Evolutionary conservation across 257 asterid genomes (phyloP).

Genomic region (Forsythia suspensa): DNA sequence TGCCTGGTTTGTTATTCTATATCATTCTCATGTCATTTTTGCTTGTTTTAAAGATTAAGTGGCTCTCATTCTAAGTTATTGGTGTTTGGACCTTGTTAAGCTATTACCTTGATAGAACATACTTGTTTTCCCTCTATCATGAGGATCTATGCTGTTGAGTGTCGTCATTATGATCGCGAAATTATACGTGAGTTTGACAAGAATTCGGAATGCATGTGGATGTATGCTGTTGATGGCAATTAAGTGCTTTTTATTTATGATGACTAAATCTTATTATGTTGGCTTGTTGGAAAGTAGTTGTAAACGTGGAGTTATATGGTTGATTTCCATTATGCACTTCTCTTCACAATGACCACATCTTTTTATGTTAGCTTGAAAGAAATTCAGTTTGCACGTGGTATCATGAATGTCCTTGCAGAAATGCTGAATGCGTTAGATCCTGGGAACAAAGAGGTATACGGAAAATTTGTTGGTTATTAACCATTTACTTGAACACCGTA

Average conservation of each 20-base stretch:
- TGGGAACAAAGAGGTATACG: conserved; percentile 75
- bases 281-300: background rate
- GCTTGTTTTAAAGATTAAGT: background rate
- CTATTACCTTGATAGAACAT: background rate
- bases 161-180: background rate
- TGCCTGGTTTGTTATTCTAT: background rate
- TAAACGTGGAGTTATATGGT: background rate
- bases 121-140: background rate
- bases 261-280: background rate
- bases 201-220: background rate
- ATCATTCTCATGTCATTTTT: background rate
- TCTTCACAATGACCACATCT: background rate
- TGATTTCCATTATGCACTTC: background rate
- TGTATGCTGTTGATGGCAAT: conserved; percentile 7
- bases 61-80: conserved; percentile 4
- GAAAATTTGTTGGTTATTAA: background rate
- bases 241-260: conserved; percentile 14
- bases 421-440: conserved; percentile 97
- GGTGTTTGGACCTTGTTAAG: background rate
- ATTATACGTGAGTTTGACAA: background rate
- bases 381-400: conserved; percentile 94
- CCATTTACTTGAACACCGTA: conserved; percentile 10
- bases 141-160: conserved; percentile 13
- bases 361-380: conserved; percentile 67
- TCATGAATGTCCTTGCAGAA: conserved; percentile 97